Evolutionary conservation across 23 red algal species (phyloP), one percentile per base, ranked within the genome.

Genomic region (Gracilaria domingensis): DNA sequence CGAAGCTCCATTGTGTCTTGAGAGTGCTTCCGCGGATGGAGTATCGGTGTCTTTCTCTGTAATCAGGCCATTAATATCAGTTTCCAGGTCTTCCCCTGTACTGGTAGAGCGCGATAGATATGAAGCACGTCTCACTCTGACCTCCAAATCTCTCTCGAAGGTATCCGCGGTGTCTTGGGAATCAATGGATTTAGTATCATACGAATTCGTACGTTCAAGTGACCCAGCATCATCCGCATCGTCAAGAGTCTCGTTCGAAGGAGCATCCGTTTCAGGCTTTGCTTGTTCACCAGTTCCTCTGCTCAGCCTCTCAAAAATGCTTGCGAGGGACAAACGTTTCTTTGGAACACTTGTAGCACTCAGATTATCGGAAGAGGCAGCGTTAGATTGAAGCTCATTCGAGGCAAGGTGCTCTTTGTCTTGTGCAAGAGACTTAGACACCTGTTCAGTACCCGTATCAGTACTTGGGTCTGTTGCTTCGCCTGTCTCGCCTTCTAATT

Each of bases 111-210:
- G 37, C 45, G 29, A 18, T 75, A 4, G 69, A 18, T 25, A 40
- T 42, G 69, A 75, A 75, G 37, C 69, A 3, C 39, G 69, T 21
- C 21, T 75, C 12, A 75, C 69, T 40, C 37, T 47, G 14, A 75
- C 45, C n/a, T 75, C 69, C 35, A 75, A 14, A 17, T 75, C 69
- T 30, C 69, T 75, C 35, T 75, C 69, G 45, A 75, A 75, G 4
- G 69, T 75, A 23, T 75, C 69, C 1, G 69, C 69, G 2, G 69
- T 44, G 69, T 47, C 69, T 25, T 75, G 69, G 33, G 69, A 75
- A 45, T 40, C 12, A 47, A 40, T 21, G 18, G 69, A 75, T 17
- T 75, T 47, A 12, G 36, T n/a, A 8, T 75, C 69, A 45, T 1
- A 40, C 18, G 69, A 75, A 65, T 5, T 65, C 16, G 37, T 44